Percentiles rank a stretch among this genome's conserved stretches.
These are phyloP conservation scores for Komagataella populi DNA, from an alignment of 805 yeast species.

Conservation along the genomic window DNA sequence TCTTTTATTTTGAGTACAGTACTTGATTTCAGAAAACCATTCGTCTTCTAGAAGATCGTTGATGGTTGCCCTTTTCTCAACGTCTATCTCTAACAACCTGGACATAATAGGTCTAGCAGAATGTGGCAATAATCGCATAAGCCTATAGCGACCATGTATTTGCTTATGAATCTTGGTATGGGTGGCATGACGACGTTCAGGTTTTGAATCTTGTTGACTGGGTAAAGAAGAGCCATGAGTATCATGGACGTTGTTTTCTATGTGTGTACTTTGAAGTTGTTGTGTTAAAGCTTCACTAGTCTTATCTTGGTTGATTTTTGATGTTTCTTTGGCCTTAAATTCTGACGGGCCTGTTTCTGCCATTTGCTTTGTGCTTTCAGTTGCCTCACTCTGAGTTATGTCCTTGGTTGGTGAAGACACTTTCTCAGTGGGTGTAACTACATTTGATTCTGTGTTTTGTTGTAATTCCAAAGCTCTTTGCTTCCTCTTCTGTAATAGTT, in stretches of 20 bases:
- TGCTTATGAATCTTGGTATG: conserved; percentile 31
- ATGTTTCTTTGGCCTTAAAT: background rate
- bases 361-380: background rate
- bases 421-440: conserved; percentile 1
- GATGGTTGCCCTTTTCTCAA: conserved; percentile 47
- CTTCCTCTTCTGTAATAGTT: conserved; percentile 44
- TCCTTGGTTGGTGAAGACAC: background rate
- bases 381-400: background rate
- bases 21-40: conserved; percentile 52
- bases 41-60: conserved; percentile 54
- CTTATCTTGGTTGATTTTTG: background rate
- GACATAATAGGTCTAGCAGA: conserved; percentile 69
- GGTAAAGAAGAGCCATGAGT: conserved; percentile 1
- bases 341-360: background rate
- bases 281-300: background rate
- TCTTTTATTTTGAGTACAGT: conserved; percentile 39
- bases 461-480: conserved; percentile 24
- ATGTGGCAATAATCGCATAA: conserved; percentile 72
- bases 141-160: conserved; percentile 72
- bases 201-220: conserved; percentile 9
- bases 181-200: conserved; percentile 19
- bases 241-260: conserved; percentile 3
- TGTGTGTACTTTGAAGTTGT: conserved; percentile 1
- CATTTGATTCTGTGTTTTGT: conserved; percentile 6
- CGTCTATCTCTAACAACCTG: conserved; percentile 50